A percentile compares a stretch with the other conserved stretches of the same genome.
These are phyloP conservation scores for Amanita pallidorosea DNA, from an alignment of 768 basidiomycete species.

Conservation along the genomic window DNA sequence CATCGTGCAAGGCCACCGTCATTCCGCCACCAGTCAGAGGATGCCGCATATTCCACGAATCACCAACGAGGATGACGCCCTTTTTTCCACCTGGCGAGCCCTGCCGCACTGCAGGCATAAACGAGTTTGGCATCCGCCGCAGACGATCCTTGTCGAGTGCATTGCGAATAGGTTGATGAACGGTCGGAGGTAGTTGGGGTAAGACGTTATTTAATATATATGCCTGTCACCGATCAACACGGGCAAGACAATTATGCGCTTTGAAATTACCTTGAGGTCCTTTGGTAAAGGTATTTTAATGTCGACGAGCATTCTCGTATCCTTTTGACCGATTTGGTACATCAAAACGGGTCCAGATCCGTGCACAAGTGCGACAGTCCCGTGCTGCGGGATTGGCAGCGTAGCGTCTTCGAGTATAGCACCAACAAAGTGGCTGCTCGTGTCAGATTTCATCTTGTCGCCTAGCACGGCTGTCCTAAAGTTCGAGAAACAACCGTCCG, in stretches of 20 bases:
- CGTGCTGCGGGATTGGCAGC: slow-evolving; percentile 66
- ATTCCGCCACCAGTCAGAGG: slow-evolving; percentile 97
- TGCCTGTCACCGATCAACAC: slow-evolving; percentile 24
- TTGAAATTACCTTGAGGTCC: slow-evolving; percentile 55
- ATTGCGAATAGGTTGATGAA: slow-evolving; percentile 52
- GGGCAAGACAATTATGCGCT: background rate
- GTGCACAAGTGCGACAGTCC: slow-evolving; percentile 76
- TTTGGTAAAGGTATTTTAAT: slow-evolving; percentile 75
- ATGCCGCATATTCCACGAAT: slow-evolving; percentile 99
- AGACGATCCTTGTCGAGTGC: slow-evolving; percentile 77
- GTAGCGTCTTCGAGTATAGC: slow-evolving; percentile 67
- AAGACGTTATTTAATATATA: slow-evolving; percentile 66
- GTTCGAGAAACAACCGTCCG: slow-evolving; percentile 94
- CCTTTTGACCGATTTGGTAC: slow-evolving; percentile 83
- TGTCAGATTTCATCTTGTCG: slow-evolving; percentile 35
- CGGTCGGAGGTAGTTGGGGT: slow-evolving; percentile 68
- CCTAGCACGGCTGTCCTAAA: slow-evolving; percentile 70
- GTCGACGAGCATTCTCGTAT: slow-evolving; percentile 92
- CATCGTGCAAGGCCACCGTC: slow-evolving; percentile 90
- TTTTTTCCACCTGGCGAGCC: slow-evolving; percentile 37
- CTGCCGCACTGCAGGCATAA: slow-evolving; percentile 75
- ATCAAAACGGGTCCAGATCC: slow-evolving; percentile 81
- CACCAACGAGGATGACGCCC: slow-evolving; percentile 80
- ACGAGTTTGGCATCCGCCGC: slow-evolving; percentile 92
- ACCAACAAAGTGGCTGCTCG: slow-evolving; percentile 78